Evolutionary conservation across 192 early-diverging fungal genomes (phyloP), one percentile per base, ranked within the genome.

Genomic region (Coemansia asiatica): DNA sequence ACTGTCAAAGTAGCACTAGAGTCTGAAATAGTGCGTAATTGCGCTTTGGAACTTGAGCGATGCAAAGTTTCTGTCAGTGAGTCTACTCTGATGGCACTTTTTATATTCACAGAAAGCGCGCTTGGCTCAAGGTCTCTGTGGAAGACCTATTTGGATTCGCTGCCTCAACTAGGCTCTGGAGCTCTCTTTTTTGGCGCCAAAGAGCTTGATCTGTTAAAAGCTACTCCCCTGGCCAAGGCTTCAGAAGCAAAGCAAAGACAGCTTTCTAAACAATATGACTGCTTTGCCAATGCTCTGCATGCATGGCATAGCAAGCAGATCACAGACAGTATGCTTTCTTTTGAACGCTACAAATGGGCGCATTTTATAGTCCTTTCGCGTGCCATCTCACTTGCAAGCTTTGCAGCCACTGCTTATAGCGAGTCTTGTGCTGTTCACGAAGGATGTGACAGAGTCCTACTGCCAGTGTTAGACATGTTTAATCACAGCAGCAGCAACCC

Each of bases 401-500:
- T 50, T 54, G 46, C 10, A 1, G 50, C 47, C 9, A 13, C 49
- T 2, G 46, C 29, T 38, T 31, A 54, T 7, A 35, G 13, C 2
- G 40, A 1, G 40, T 44, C 54, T 16, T 23, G 38, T 6, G 33
- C 40, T 26, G 49, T 38, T 5, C 33, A 13, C 2, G 40, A 8
- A 54, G 66, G 21, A 6, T 58, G 63, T 25, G 69, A 77, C 59
- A 57, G 47, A 16, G 75, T 69, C 4, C 69, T 77, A 23, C 26
- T 77, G 33, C 75, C 75, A 0, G 50, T 58, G 9, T 50, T 77
- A 2, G 69, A 77, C 54, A 68, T 77, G 69, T 61, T 71, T 44
- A 77, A 77, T 62, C 75, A 77, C 55, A 64, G 63, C 46, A 18
- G 46, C 12, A 18, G 46, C 12, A 33, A n/a, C 6, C 69, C 75